Base-by-base conservation (phyloP, 331 rosid genomes). In the Pyracantha coccinea region DNA sequence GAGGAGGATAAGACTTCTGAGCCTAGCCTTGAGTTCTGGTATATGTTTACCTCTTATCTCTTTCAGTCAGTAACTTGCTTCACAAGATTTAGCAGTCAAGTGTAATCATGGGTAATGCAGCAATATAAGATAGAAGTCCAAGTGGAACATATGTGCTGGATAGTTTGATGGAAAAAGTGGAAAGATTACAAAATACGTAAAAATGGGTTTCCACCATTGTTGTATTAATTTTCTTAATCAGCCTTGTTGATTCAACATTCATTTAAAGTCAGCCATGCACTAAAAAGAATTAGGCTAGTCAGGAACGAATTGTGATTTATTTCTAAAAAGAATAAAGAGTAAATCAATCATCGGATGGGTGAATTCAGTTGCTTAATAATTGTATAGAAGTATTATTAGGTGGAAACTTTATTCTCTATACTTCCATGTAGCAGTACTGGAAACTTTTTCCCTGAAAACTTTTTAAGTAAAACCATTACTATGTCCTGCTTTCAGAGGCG, bases 21-120 rank as follows among this genome's bases (percentile, higher is more conserved):
- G 78, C 99, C 97, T 67, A 92, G 99, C 83, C 98, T 92, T 80
- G 99, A 95, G 85, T 90, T 89, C 82, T 95, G 99, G 99, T 95
- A 95, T 69, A 64, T 58, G 78, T 75, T 45, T 32, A 77, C 66
- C 70, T 66, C 67, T 75, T 84, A 23, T 71, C 64, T 59, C 3
- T 74, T 45, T 41, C 47, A 47, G 35, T 19, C 41, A 29, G n/a
- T 60, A 29, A 47, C 45, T 69, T 62, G 15, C 50, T 45, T 58
- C 41, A 10, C 45, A 3, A 17, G 45, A 15, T 28, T 8, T 71
- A 15, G 58, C 14, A 4, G 33, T 28, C 53, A 28, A 15, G 13
- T n/a, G 29, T 29, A 21, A 29, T 74, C 23, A 31, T 29, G 20
- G 68, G 57, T 23, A 25, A 44, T 38, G 35, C 58, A 19, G 21